Percentiles rank a stretch among this genome's conserved stretches.
Conservation (phyloP, 1,139 yeast genomes). For the Debaryomyces fabryi region DNA sequence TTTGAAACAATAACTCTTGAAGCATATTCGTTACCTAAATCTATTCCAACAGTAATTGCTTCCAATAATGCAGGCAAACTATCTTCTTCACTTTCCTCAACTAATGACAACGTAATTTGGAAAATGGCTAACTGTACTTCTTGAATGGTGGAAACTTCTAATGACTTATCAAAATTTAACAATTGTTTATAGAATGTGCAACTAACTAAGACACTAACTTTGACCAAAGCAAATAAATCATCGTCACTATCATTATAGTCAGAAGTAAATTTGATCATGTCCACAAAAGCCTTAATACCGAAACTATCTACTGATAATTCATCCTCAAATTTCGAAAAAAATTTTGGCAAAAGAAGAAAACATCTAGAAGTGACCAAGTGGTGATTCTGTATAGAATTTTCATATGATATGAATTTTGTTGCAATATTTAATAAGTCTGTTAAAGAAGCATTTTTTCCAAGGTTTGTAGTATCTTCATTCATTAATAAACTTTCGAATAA, state of each 20-base stretch:
- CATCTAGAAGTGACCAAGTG: constrained; percentile 47
- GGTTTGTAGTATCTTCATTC: constrained; percentile 43
- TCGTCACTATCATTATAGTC: constrained; percentile 20
- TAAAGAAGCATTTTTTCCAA: constrained; percentile 23
- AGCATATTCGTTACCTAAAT: constrained; percentile 42
- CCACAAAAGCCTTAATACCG: constrained; percentile 42
- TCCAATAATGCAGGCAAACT: constrained; percentile 79
- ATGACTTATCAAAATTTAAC: constrained; percentile 33
- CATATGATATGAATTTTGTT: constrained; percentile 20
- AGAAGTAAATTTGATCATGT: constrained; percentile 34
- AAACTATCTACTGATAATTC: constrained; percentile 34
- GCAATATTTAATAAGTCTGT: constrained; percentile 27
- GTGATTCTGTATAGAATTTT: constrained; percentile 15
- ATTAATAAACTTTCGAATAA: constrained; percentile 45
- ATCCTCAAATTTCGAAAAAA: constrained; percentile 53
- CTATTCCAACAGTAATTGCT: constrained; percentile 58
- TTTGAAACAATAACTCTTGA: constrained; percentile 24
- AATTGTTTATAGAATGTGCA: constrained; percentile 56
- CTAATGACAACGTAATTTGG: constrained; percentile 39
- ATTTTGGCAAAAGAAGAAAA: constrained; percentile 55
- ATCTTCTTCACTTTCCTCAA: constrained; percentile 76
- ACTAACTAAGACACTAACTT: constrained; percentile 54
- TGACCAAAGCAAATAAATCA: constrained; percentile 33
- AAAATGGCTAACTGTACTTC: constrained; percentile 33
- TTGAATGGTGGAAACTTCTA: constrained; percentile 17